Base-by-base conservation (phyloP, 2,329 filamentous ascomycete genomes). In the Hymenoscyphus fructigenus region DNA sequence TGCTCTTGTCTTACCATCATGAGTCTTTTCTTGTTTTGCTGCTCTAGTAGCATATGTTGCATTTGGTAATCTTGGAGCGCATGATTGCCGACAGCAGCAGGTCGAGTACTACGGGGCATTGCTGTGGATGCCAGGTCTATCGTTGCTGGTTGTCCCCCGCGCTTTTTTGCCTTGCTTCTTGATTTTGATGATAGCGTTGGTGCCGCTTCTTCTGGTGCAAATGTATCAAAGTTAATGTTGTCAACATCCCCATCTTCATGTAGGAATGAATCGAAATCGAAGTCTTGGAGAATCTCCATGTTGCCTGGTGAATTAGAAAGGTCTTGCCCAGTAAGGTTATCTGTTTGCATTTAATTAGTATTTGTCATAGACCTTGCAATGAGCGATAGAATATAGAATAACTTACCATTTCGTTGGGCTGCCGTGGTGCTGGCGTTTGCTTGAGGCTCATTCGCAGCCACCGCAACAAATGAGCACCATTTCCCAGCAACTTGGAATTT, bases 401-500 rank as follows among this genome's bases (percentile, higher is more conserved):
- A 50, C 26, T 47, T 50, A 38, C 20, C 14, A 50, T 28, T 14
- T 41, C 6, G 29, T 10, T 23, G 7, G 17, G 32, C 36, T 23
- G 41, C 20, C 23, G 41, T 20, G 50, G 57, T 56, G 56, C 50
- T 23, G 4, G 58, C 34, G 53, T 65, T 65, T 1, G 63, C 61
- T 44, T 65, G 44, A 5, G 50, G n/a, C 1, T 68, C 63, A 60
- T 79, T 76, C 9, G 80, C 78, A 66, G 88, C 81, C 1, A 90
- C 80, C 1, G 90, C 90, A 2, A 92, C 85, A 67, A 92, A 93
- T 0, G 88, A 91, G 71, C 86, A 90, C 84, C 86, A 91, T 72
- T 88, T 90, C 1, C 88, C 85, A 2, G 82, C 85, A 9, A 92
- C 84, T 70, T 91, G 88, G 71, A 86, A 91, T 64, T 82, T 79